phyloP scores from a whole-genome alignment of 371 early-diverging fungal species.

The Catenaria anguillulae region DNA sequence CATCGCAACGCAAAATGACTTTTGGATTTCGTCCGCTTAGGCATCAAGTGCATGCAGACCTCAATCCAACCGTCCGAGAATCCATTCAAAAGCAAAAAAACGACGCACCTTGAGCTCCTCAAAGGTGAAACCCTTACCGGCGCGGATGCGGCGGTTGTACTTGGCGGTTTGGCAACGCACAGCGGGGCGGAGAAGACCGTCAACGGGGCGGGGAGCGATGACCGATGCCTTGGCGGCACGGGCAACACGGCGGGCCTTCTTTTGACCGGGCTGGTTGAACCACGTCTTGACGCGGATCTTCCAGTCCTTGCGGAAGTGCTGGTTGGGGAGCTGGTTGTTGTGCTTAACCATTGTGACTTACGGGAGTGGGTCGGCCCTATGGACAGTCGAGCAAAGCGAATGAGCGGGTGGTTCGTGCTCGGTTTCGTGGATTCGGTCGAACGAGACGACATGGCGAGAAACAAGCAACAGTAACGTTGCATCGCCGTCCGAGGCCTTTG shows the following conservation, averaged over 20 bases:
- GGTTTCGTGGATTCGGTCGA: too few species aligned
- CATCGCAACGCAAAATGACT: too few species aligned
- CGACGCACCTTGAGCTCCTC: slow-evolving; percentile 98
- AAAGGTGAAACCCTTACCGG: slow-evolving; percentile 97
- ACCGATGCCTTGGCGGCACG: slow-evolving; percentile 90
- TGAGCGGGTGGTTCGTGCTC: too few species aligned
- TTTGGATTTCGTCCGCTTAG: too few species aligned
- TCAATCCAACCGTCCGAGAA: too few species aligned
- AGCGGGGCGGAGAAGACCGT: slow-evolving; percentile 94
- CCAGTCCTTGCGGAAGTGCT: slow-evolving; percentile 99
- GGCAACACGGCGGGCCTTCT: slow-evolving; percentile 73
- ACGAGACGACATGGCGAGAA: too few species aligned
- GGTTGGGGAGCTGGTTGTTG: slow-evolving; percentile 97
- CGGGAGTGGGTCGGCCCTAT: too few species aligned
- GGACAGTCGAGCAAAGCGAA: too few species aligned
- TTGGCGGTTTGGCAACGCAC: slow-evolving; percentile 95
- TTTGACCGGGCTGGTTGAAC: slow-evolving; percentile 98
- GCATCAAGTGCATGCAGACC: too few species aligned
- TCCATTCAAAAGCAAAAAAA: too few species aligned
- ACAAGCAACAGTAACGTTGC: too few species aligned
- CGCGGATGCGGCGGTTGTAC: slow-evolving; percentile 98
- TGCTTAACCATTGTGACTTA: slow-evolving; percentile 72
- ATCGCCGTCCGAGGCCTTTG: too few species aligned
- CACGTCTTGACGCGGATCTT: slow-evolving; percentile 94
- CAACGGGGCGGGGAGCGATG: slow-evolving; percentile 94